Base-by-base conservation (phyloP, 106 monocot genomes). In the Xerophyta viscosa region DNA sequence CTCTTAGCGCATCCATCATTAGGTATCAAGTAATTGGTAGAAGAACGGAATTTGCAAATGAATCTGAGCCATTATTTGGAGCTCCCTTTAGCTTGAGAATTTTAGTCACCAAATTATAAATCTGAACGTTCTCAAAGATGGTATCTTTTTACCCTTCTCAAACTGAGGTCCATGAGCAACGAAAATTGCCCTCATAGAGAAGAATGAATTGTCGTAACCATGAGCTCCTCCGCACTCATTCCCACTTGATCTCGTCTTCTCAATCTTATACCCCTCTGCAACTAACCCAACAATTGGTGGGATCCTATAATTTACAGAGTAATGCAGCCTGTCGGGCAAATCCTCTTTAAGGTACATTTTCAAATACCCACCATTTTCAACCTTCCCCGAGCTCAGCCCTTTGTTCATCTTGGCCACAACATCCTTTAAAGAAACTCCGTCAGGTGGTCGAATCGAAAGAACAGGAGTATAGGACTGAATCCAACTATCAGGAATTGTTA, bases 91-190 rank as follows among this genome's bases (percentile, higher is more conserved):
- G 24, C n/a, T 64, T 67, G 0, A 83, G 78, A 22, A 83, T 74
- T 6, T 68, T 39, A 36, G 83, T 54, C 27, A 83, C 52, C 52
- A 83, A 24, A 41, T 83, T 83, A 57, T 83, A 83, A 48, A 83
- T 78, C 65, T 83, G 33, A 23, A 83, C 83, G 55, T 83, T 83
- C 63, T 83, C 74, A 56, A 83, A 83, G 83, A 78, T 8, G 73
- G 66, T 4, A 83, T 47, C 29, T 66, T 74, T 23, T 63, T 37
- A 4, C 75, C 84, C 51, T 48, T 67, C 43, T 49, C 54, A 45
- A 79, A 84, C 41, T 54, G 75, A 26, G 84, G 74, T 2, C 79
- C 78, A 42, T 72, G 78, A 0, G 65, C 75, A 0, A 75, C 19
- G 49, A 84, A 79, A 13, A 84, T 69, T 17, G 60, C 70, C 56